These are phyloP conservation scores for Vachellia pachyceras DNA, from an alignment of 306 rosid genomes.

Conservation along the genomic window DNA sequence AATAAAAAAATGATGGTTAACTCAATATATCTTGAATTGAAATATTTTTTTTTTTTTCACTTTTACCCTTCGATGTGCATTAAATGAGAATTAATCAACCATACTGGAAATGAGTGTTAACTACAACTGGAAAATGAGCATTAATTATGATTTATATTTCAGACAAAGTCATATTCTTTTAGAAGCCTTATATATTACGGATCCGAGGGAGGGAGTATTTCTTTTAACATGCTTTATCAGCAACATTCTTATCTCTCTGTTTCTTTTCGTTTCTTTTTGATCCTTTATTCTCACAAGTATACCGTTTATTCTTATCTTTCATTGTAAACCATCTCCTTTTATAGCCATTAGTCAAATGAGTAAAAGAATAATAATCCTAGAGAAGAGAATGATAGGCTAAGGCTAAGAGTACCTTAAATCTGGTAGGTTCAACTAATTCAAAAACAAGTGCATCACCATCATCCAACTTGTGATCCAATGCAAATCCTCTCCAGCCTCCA, in stretches of 20 bases:
- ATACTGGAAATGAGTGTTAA: no score
- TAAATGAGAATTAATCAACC: no score
- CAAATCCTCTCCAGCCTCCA: constrained; percentile 90
- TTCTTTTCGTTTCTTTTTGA: no score
- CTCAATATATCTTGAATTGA: no score
- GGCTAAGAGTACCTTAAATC: constrained; percentile 61
- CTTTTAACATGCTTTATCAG: not conserved
- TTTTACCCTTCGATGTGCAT: no score
- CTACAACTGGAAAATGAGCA: no score
- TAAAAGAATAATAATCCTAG: constrained; percentile 13
- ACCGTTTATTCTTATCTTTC: not conserved
- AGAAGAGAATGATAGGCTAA: not conserved
- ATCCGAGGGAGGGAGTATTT: no score
- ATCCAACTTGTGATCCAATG: constrained; percentile 76
- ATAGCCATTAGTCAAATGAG: not conserved
- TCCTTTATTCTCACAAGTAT: not conserved
- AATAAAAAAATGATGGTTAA: no score
- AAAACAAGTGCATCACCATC: constrained; percentile 87
- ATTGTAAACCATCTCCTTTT: not conserved
- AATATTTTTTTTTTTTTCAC: no score
- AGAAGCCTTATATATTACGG: no score
- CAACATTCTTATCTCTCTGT: not conserved
- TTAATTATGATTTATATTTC: no score
- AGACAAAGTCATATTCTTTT: no score
- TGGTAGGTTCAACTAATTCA: constrained; percentile 59